Evolutionary conservation across 345 rosid species (phyloP), one percentile per base, ranked within the genome.

Genomic region (Gossypium anomalum): DNA sequence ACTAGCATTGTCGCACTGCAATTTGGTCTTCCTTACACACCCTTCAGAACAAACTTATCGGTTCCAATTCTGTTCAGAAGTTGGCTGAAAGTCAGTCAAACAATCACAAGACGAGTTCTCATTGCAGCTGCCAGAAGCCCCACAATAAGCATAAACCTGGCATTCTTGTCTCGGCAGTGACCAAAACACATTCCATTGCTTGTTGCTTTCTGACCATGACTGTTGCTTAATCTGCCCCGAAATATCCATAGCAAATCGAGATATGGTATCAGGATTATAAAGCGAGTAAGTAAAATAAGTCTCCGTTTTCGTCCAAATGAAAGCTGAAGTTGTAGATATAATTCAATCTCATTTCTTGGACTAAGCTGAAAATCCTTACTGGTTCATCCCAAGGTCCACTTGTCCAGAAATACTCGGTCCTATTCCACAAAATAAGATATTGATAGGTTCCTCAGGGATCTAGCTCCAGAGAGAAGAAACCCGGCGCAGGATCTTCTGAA

Each of bases 301-400:
- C 72, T 88, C 93, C 93, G 0, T 82, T 84, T 1, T 13, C 63
- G 47, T 85, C 79, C 1, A 73, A 67, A 43, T 82, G 23, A 22
- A 78, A 90, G 14, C 77, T 81, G 79, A 91, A 93, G 72, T 87
- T 77, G 74, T 81, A 29, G 81, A 17, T 15, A 16, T 15, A 84
- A 59, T 83, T 80, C 60, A 74, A 59, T 67, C 84, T 83, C 95
- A 93, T 89, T 64, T 91, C 98, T 2, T 95, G 98, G 13, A 91
- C 86, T 11, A 23, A 25, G 63, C 77, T 78, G 76, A 93, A 90
- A n/a, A 72, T 77, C 49, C 2, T 13, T 7, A 69, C 27, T 23
- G 75, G 80, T 14, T 67, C 63, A 56, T 87, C 82, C 98, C 98
- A 93, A 7, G 76, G 2, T 55, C 98, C 97, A 77, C 93, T 90